Evolutionary conservation across 306 rosid species (phyloP).

Genomic region (Quercus mongolica): DNA sequence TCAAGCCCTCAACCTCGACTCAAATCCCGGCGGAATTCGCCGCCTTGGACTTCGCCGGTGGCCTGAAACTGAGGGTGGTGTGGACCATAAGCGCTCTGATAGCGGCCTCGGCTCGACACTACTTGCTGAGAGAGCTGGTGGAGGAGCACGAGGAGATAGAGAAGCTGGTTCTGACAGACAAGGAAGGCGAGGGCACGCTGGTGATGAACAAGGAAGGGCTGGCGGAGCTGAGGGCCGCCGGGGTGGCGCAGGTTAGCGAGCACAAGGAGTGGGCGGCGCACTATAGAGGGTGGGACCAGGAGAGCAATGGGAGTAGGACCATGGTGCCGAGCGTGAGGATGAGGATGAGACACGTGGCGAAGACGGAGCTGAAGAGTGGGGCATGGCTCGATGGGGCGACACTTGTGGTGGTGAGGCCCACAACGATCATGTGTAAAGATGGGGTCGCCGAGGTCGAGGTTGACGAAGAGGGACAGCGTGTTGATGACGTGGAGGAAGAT

Average conservation of each 20-base stretch:
- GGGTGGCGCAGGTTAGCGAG: not conserved
- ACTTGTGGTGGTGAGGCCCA: slow-evolving; percentile 45
- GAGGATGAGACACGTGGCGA: slow-evolving; percentile 38
- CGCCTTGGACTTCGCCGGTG: slow-evolving; percentile 20
- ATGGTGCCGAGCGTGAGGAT: slow-evolving; percentile 43
- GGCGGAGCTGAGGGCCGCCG: slow-evolving; percentile 17
- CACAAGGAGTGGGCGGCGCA: not conserved
- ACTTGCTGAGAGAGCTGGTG: slow-evolving; percentile 34
- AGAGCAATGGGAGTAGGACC: slow-evolving; percentile 25
- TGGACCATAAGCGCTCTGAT: slow-evolving; percentile 43
- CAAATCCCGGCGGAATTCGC: not conserved
- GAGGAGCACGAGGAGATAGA: slow-evolving; percentile 29
- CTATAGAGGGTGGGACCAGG: not conserved
- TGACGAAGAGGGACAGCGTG: not conserved
- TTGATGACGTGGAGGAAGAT: slow-evolving; percentile 19
- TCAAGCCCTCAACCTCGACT: not conserved
- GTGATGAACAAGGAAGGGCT: slow-evolving; percentile 32
- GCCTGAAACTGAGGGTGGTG: slow-evolving; percentile 39
- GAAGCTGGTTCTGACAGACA: slow-evolving; percentile 30
- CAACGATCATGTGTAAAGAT: not conserved
- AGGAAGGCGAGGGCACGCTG: slow-evolving; percentile 43
- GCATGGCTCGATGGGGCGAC: slow-evolving; percentile 38
- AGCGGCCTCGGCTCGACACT: slow-evolving; percentile 51
- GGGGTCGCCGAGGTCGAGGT: not conserved
- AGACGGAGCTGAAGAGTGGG: slow-evolving; percentile 30